Evolutionary conservation across 2,329 filamentous ascomycete species (phyloP).

Genomic region (Colletotrichum endophyticum): DNA sequence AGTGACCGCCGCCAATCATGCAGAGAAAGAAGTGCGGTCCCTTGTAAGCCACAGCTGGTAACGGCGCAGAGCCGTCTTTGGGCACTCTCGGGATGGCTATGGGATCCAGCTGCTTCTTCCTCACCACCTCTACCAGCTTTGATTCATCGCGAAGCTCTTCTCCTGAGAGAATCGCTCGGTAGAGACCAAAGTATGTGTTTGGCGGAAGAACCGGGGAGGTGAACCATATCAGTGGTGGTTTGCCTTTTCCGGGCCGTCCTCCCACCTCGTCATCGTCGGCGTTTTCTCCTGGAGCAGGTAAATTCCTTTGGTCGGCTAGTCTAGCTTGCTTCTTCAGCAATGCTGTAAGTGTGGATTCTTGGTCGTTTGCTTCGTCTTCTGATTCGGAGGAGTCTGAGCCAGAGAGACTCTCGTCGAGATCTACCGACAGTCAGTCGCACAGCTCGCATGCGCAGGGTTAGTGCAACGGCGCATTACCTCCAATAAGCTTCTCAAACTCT

Average conservation of each 20-base stretch:
- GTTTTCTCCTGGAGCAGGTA: conserved; percentile 55
- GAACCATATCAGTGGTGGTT: conserved; percentile 83
- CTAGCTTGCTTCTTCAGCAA: conserved; percentile 85
- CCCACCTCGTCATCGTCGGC: conserved; percentile 38
- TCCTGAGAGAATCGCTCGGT: conserved; percentile 78
- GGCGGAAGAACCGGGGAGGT: conserved; percentile 74
- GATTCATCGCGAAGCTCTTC: conserved; percentile 70
- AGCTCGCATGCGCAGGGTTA: background rate
- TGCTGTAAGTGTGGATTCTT: conserved; percentile 74
- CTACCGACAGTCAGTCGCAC: conserved; percentile 27
- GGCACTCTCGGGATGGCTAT: conserved; percentile 56
- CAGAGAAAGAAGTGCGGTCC: conserved; percentile 92
- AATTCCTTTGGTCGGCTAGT: conserved; percentile 56
- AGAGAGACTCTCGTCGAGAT: conserved; percentile 90
- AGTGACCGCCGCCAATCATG: conserved; percentile 98
- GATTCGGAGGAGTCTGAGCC: conserved; percentile 80
- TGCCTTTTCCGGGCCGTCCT: conserved; percentile 50
- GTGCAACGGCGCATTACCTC: conserved; percentile 29
- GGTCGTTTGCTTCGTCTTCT: conserved; percentile 59
- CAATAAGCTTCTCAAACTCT: conserved; percentile 88
- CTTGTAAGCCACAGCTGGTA: conserved; percentile 62
- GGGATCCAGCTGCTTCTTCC: conserved; percentile 77
- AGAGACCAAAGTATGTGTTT: conserved; percentile 84
- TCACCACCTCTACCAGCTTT: conserved; percentile 70
- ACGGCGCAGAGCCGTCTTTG: conserved; percentile 56